Base-by-base conservation (phyloP, 257 asterid species). In the Apocynum venetum region DNA sequence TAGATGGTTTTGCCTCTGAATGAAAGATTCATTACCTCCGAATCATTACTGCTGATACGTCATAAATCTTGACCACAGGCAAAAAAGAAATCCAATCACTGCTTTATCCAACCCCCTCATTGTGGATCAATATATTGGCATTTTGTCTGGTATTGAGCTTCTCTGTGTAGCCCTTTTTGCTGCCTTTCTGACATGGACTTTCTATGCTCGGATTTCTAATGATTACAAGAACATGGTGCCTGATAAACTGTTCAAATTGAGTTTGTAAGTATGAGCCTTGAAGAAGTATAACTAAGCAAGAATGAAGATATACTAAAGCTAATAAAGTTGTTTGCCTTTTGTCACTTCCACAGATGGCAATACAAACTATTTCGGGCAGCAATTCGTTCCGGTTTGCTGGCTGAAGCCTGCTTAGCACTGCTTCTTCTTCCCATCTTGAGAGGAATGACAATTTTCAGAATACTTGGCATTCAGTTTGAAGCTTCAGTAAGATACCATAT, bases 341-440 rank as follows among this genome's bases (percentile, higher is more conserved):
- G 73, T 43, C 14, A 19, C 3, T 68, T 46, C 52, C 72, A 43
- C 38, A 94, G 98, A 84, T 91, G 96, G 98, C 92, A 94, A 79
- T 94, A 87, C 88, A 89, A 81, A 89, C 2, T 89, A 63, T 83
- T 78, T 73, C 79, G 85, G 73, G 82, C 91, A 83, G 91, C 96
- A 8, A 88, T 90, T n/a, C 89, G 98, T 25, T 83, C 86, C 51
- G 97, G 97, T 65, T 83, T 92, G 85, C 79, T 92, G 64, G 82
- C 97, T 4, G 98, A 94, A 86, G 92, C 94, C 61, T 94, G 98
- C 85, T 82, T 94, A 41, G 97, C 96, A 64, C 87, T 92, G 76
- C 91, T 94, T 52, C 97, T 94, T 74, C 85, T 94, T 44, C 98
- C 98, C 10, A 79, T 94, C 68, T 73, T 94, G 77, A 83, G 97